These are phyloP conservation scores for Hyphodiscus hymeniophilus DNA, from an alignment of 495 filamentous ascomycete species.

Conservation along the genomic window DNA sequence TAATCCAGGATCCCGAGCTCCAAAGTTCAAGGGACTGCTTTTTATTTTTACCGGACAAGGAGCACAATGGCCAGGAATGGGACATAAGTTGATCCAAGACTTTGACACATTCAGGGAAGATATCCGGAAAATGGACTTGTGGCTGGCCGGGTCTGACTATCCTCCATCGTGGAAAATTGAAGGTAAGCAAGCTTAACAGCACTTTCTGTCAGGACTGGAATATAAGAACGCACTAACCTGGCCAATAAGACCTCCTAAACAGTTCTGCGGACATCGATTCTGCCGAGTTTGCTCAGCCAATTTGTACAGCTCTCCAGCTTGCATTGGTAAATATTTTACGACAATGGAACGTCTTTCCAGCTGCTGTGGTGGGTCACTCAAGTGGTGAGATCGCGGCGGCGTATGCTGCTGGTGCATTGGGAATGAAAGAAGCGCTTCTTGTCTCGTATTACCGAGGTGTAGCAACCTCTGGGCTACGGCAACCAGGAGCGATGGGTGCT, in stretches of 20 bases:
- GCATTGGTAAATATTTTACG: conserved; percentile 45
- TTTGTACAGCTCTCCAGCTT: conserved; percentile 45
- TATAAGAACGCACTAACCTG: not conserved
- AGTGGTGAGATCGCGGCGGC: conserved; percentile 56
- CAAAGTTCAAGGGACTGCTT: conserved; percentile 22
- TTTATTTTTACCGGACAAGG: conserved; percentile 18
- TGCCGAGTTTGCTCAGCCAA: conserved; percentile 28
- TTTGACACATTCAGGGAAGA: conserved; percentile 2
- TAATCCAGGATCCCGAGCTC: not conserved
- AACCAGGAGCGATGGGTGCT: conserved; percentile 36
- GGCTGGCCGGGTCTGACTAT: not conserved
- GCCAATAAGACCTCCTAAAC: not conserved
- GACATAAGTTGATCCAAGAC: conserved; percentile 33
- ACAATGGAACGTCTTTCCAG: conserved; percentile 44
- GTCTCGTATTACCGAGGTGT: conserved; percentile 39
- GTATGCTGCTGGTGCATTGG: conserved; percentile 40
- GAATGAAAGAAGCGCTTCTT: conserved; percentile 41
- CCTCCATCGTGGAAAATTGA: not conserved
- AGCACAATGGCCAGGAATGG: conserved; percentile 49
- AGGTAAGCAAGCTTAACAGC: conserved; percentile 16
- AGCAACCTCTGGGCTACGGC: not conserved
- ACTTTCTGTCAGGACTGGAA: not conserved
- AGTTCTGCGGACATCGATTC: not conserved
- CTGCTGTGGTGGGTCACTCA: conserved; percentile 54
- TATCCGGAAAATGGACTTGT: not conserved